Conservation (phyloP, 228 moss, liverwort and hornwort genomes). For the Sphagnum magellanicum region DNA sequence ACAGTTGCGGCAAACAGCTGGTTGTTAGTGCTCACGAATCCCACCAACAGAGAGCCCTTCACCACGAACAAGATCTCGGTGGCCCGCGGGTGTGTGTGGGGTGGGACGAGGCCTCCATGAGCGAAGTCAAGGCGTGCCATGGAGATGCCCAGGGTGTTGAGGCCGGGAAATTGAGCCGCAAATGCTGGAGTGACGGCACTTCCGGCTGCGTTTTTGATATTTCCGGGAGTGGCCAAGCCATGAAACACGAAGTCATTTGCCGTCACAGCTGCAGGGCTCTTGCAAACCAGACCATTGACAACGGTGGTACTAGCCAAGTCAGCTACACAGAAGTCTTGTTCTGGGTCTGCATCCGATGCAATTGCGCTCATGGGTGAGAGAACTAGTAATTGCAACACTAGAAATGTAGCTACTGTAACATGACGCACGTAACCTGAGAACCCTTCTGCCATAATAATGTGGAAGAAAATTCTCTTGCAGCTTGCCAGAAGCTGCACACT, state of each 20-base stretch:
- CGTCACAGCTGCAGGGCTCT: slow-evolving; percentile 2
- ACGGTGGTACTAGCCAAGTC: background rate
- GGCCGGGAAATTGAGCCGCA: slow-evolving; percentile 2
- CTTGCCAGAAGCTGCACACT: no score
- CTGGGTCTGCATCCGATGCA: slow-evolving; percentile 9
- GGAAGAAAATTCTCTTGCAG: no score
- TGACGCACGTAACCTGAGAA: no score
- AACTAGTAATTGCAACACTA: background rate
- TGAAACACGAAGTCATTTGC: slow-evolving; percentile 10
- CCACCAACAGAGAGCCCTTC: slow-evolving; percentile 16
- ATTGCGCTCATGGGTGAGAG: background rate
- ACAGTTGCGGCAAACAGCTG: slow-evolving; percentile 19
- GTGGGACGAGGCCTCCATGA: slow-evolving; percentile 2
- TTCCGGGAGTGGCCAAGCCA: slow-evolving; percentile 3
- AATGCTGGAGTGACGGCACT: background rate
- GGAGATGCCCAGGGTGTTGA: slow-evolving; percentile 13
- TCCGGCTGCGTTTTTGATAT: background rate
- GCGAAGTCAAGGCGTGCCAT: slow-evolving; percentile 2
- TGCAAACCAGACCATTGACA: slow-evolving; percentile 5
- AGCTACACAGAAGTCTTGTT: slow-evolving; percentile 7
- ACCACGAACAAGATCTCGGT: slow-evolving; percentile 33
- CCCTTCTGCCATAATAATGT: no score
- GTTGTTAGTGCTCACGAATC: slow-evolving; percentile 20
- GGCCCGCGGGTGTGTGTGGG: slow-evolving; percentile 31
- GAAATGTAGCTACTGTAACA: no score